Conservation (phyloP, 306 rosid species). For the Astragalus membranaceus region DNA sequence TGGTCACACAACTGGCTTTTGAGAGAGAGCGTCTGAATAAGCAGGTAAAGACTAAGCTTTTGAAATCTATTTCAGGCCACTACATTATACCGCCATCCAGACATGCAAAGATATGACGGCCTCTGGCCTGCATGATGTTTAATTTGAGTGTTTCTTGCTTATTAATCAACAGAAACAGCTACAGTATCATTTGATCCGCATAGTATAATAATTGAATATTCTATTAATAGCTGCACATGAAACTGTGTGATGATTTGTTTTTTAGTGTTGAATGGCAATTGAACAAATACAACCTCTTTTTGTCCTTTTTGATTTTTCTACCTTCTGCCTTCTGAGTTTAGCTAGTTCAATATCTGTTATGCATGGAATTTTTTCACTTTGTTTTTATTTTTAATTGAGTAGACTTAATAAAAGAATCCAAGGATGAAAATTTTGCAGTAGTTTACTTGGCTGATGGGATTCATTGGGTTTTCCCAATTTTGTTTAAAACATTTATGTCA, state of each 20-base stretch:
- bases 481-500: not conserved
- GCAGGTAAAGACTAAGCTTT: constrained; percentile 48
- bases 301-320: not conserved
- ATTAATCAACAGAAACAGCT: constrained; percentile 3
- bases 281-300: not conserved
- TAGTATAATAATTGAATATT: not conserved
- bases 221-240: not conserved
- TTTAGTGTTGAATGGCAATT: not conserved
- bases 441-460: not conserved
- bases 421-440: not conserved
- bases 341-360: not conserved
- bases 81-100: not conserved
- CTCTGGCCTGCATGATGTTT: not conserved
- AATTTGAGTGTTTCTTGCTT: constrained; percentile 2
- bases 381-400: not conserved
- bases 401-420: not conserved
- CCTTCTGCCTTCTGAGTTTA: not conserved
- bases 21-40: constrained; percentile 92
- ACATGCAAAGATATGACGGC: not conserved
- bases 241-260: not conserved
- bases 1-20: constrained; percentile 65
- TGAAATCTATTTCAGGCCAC: constrained; percentile 10
- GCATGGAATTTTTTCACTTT: not conserved
- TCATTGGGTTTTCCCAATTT: not conserved
- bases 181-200: constrained; percentile 3